Evolutionary conservation across 768 basidiomycete genomes (phyloP), one percentile per base, ranked within the genome.

Genomic region (Phanerodontia chrysosporium): DNA sequence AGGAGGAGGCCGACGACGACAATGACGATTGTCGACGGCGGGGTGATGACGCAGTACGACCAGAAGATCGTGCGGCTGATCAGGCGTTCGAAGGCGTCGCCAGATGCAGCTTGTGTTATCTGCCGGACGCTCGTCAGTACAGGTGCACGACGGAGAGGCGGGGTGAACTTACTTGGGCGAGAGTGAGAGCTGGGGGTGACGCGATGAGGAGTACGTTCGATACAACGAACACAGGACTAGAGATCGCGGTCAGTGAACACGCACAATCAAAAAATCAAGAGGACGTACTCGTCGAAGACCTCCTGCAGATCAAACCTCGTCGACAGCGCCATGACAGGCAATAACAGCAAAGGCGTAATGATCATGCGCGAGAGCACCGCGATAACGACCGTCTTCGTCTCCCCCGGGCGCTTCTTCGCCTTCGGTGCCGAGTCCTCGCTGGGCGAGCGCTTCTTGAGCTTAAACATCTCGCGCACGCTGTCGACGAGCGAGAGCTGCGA

Each of bases 61-160:
- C 93, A 95, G 70, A 94, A 94, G 59, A 98, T 92, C 0, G 95
- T 98, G 55, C 91, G 82, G 60, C 86, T 88, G 70, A 97, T 89
- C 35, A 98, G 80, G 1, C 93, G 79, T 74, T 98, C 96, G 68
- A 98, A 98, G 0, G 91, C 86, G 66, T 92, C 92, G 2, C 92
- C 90, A 0, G 77, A 87, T 1, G 87, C 89, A 67, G 90, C 87
- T 70, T 92, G 89, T 0, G 93, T 92, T 66, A 95, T 92, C 78
- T 90, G 77, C 14, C 7, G 45, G 12, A 48, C 18, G 25, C 28
- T 45, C 22, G 16, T 49, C 16, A 57, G 29, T 45, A 35, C 78
- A 80, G 21, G 79, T 73, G 0, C 73, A 76, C 32, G 74, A 55
- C 10, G n/a, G 16, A 51, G 6, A 16, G 1, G 27, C 22, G 42